Conservation (phyloP, 805 yeast species). For the Torulaspora microellipsoides region DNA sequence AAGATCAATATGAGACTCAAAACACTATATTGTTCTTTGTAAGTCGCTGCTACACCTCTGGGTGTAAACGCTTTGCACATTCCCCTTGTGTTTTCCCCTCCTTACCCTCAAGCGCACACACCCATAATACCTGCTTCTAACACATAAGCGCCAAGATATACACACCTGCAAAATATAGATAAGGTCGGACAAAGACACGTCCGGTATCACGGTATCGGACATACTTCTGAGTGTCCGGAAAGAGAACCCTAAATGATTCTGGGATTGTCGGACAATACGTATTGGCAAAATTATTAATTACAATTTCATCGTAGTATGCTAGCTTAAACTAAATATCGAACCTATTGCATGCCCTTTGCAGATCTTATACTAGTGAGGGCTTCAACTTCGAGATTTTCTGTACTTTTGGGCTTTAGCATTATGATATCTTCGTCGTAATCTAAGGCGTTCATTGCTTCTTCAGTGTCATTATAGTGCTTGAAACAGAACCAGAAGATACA, state of each 20-base stretch:
- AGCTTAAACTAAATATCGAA: neutral
- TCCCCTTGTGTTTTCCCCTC: constrained; percentile 8
- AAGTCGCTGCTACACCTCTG: too few species aligned
- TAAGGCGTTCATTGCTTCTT: constrained; percentile 53
- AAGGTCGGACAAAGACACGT: constrained; percentile 4
- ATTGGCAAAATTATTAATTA: too few species aligned
- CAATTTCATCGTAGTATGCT: too few species aligned
- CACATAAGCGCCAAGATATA: too few species aligned
- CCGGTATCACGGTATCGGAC: too few species aligned
- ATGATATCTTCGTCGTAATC: constrained; percentile 33
- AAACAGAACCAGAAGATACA: constrained; percentile 56
- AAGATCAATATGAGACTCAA: too few species aligned
- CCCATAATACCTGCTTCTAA: neutral
- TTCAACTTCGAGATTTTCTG: constrained; percentile 3
- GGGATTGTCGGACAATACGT: too few species aligned
- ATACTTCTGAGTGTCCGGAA: too few species aligned
- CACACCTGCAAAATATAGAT: neutral
- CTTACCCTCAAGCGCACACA: neutral
- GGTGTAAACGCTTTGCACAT: neutral
- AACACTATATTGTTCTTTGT: too few species aligned
- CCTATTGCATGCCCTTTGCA: neutral
- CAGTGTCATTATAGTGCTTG: constrained; percentile 49
- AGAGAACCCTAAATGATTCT: too few species aligned
- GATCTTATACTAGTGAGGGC: constrained; percentile 2
- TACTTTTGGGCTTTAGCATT: constrained; percentile 5